These are phyloP conservation scores for Castanopsis chinensis DNA, from an alignment of 306 rosid genomes.

Conservation along the genomic window DNA sequence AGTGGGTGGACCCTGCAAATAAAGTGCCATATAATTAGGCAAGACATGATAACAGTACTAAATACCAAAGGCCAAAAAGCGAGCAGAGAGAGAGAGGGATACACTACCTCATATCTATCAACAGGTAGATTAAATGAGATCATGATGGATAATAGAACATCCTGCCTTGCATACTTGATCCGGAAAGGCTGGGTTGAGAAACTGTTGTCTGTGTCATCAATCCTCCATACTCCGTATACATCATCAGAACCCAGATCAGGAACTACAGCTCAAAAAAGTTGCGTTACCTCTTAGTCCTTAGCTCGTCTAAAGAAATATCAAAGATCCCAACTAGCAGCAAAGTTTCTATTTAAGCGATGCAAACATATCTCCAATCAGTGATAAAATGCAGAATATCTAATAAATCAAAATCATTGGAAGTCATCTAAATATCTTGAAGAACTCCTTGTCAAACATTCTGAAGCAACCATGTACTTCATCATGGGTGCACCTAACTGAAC, in stretches of 20 bases:
- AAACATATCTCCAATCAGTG: background rate
- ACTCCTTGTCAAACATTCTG: background rate
- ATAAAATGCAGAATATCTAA: background rate
- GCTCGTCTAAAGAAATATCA: background rate
- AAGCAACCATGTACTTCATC: background rate
- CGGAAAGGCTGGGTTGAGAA: constrained; percentile 89
- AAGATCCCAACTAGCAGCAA: background rate
- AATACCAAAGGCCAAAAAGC: background rate
- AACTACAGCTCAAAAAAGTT: constrained; percentile 50
- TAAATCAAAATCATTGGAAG: background rate
- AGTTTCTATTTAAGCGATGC: background rate
- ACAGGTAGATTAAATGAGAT: constrained; percentile 66
- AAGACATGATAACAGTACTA: background rate
- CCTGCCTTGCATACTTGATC: constrained; percentile 88
- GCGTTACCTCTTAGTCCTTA: constrained; percentile 8
- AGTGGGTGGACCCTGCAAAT: constrained; percentile 62
- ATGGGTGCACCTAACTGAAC: background rate
- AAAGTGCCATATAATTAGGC: background rate
- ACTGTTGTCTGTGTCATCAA: constrained; percentile 85
- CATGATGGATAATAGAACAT: constrained; percentile 77
- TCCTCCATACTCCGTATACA: constrained; percentile 78
- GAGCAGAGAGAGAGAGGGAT: constrained; percentile 1
- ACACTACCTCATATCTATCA: constrained; percentile 55
- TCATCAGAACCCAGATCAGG: constrained; percentile 56
- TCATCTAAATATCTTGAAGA: background rate